phyloP scores from a whole-genome alignment of 2,329 filamentous ascomycete genomes.

The Cladosporium sphaerospermum region DNA sequence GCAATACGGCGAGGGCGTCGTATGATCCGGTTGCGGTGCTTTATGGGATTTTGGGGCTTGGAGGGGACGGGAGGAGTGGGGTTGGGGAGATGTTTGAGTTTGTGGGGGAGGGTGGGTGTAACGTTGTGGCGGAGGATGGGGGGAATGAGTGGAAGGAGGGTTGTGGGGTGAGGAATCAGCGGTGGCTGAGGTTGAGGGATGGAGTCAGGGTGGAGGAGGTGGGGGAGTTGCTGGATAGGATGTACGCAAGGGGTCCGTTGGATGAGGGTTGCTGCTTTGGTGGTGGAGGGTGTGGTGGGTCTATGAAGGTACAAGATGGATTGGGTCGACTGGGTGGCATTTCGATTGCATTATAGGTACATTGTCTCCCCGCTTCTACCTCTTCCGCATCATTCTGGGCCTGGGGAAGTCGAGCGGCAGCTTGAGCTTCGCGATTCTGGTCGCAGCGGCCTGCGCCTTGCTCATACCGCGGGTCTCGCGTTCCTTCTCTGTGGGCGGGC shows the following conservation, averaged over 20 bases:
- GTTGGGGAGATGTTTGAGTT: not conserved
- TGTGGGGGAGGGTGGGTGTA: not conserved
- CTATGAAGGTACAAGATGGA: not conserved
- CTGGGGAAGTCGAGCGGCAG: slow-evolving; percentile 81
- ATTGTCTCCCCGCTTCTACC: not conserved
- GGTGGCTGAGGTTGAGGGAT: slow-evolving; percentile 14
- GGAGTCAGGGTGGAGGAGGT: slow-evolving; percentile 13
- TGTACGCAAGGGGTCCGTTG: not conserved
- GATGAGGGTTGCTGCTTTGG: not conserved
- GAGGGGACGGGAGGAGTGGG: not conserved
- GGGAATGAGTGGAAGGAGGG: slow-evolving; percentile 3
- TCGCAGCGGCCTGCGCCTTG: slow-evolving; percentile 54
- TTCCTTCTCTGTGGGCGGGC: slow-evolving; percentile 41
- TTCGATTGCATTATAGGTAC: slow-evolving; percentile 1
- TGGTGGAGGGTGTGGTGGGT: not conserved
- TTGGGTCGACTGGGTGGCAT: not conserved
- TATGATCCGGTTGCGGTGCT: slow-evolving; percentile 15
- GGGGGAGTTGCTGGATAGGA: slow-evolving; percentile 13
- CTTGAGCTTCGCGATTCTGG: slow-evolving; percentile 62
- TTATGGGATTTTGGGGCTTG: slow-evolving; percentile 2
- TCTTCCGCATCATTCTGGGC: slow-evolving; percentile 29
- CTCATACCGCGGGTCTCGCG: slow-evolving; percentile 47
- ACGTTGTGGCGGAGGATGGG: slow-evolving; percentile 4
- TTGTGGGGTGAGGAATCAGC: not conserved
- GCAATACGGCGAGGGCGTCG: slow-evolving; percentile 4